phyloP scores from a whole-genome alignment of 306 rosid species.

The Mucuna pruriens region DNA sequence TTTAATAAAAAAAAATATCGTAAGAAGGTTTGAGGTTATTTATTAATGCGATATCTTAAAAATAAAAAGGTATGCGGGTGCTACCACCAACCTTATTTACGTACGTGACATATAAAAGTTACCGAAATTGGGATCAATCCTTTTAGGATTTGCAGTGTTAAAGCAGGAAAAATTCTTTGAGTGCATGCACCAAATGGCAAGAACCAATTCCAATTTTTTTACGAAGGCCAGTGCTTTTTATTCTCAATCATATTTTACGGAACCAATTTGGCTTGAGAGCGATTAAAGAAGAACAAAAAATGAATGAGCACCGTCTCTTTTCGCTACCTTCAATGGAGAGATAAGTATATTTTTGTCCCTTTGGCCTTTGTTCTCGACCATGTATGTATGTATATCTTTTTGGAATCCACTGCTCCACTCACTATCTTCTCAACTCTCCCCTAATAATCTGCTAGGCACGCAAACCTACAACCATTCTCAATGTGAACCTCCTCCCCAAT shows the following conservation, averaged over 20 bases:
- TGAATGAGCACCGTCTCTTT: constrained; percentile 20
- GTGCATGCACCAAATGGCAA: constrained; percentile 39
- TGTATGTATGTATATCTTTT: constrained; percentile 29
- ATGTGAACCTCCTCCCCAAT: not conserved
- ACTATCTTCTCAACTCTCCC: constrained; percentile 29
- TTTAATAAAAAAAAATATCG: too few species aligned
- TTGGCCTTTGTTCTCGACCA: constrained; percentile 14
- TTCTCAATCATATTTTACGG: constrained; percentile 1
- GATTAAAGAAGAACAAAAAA: constrained; percentile 27
- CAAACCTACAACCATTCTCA: not conserved
- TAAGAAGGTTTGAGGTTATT: too few species aligned
- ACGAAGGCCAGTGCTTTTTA: constrained; percentile 1
- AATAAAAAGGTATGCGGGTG: not conserved
- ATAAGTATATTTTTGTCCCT: constrained; percentile 39
- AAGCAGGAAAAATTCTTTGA: constrained; percentile 38
- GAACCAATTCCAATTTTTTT: constrained; percentile 32
- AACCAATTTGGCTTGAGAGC: constrained; percentile 12
- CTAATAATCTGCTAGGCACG: constrained; percentile 19
- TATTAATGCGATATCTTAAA: too few species aligned
- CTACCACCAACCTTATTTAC: not conserved
- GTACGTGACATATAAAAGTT: not conserved
- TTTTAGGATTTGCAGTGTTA: constrained; percentile 25
- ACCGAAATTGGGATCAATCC: not conserved
- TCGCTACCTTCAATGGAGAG: constrained; percentile 36
- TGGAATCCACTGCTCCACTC: constrained; percentile 37